Evolutionary conservation across 2,329 filamentous ascomycete genomes (phyloP), one percentile per base, ranked within the genome.

Genomic region (Trichophyton verrucosum): DNA sequence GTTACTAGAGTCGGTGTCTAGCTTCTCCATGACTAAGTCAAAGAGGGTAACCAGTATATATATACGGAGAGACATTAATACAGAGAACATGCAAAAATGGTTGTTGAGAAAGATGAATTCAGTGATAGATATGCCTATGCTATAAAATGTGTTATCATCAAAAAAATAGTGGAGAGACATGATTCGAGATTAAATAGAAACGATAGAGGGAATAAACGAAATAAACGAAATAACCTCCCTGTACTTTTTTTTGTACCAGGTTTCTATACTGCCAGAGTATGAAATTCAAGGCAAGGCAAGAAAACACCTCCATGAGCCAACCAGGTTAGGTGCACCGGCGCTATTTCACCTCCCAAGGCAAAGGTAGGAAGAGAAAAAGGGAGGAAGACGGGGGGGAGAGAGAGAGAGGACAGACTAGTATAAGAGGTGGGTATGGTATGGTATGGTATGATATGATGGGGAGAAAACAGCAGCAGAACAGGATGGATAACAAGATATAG

Each of bases 241-340:
- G 22, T 30, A 27, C 4, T 27, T 27, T 27, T 53, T 27, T 30
- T 47, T n/a, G 44, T 47, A 22, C 17, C 44, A 47, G n/a, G 47
- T 33, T 53, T 24, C 17, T 27, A 33, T 53, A 53, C 47, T 53
- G 55, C 55, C 38, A 40, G 38, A 57, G 55, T 57, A 57, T 20
- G 13, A 33, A 44, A 57, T 40, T 27, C 15, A 17, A 47, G 44
- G 40, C n/a, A 30, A 36, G 36, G 40, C 46, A 44, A 44, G 40
- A 15, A 24, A 53, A 33, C 47, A 53, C 47, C 47, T 47, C 44
- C 44, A 17, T 47, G 44, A 47, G 44, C 44, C 44, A 47, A 47
- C 44, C 44, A 47, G 17, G 44, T 47, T 27, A 27, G 24, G 24
- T 27, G 44, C 44, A 47, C 44, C 44, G 17, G 44, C 56, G 57